Percentiles rank a stretch among this genome's conserved stretches.
Conservation (phyloP, 2,329 filamentous ascomycete genomes). For the Trichoderma sp. region DNA sequence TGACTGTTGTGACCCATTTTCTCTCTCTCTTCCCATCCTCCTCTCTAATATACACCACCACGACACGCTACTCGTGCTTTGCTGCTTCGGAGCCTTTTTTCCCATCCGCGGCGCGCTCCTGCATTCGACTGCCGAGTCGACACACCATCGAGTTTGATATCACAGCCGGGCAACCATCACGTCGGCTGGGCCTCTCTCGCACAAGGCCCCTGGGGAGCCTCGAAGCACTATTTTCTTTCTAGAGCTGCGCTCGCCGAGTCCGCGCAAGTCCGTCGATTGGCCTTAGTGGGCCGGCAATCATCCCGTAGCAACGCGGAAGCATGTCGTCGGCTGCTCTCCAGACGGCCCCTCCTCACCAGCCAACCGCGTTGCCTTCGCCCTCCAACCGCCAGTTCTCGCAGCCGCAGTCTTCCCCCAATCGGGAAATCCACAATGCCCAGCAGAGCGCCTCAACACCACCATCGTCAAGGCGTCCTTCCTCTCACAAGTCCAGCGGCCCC, state of each 20-base stretch:
- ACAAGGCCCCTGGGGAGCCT: background rate
- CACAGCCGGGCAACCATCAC: background rate
- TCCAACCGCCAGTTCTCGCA: slow-evolving; percentile 58
- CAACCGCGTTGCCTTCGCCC: slow-evolving; percentile 53
- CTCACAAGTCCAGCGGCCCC: slow-evolving; percentile 57
- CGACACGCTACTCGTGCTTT: slow-evolving; percentile 7
- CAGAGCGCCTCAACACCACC: slow-evolving; percentile 54
- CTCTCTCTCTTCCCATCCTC: slow-evolving; percentile 3
- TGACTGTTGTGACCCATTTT: slow-evolving; percentile 5
- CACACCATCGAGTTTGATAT: background rate
- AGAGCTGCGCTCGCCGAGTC: slow-evolving; percentile 1
- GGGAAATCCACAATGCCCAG: slow-evolving; percentile 62
- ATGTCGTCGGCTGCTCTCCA: slow-evolving; percentile 65
- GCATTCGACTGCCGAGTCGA: slow-evolving; percentile 1
- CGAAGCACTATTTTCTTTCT: background rate
- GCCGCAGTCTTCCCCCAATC: slow-evolving; percentile 55
- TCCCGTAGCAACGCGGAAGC: slow-evolving; percentile 35
- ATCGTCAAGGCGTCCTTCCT: slow-evolving; percentile 56
- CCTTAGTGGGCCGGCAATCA: slow-evolving; percentile 23
- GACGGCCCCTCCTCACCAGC: slow-evolving; percentile 60
- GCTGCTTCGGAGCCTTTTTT: slow-evolving; percentile 4
- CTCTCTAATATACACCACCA: slow-evolving; percentile 13
- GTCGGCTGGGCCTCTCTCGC: background rate
- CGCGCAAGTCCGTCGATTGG: slow-evolving; percentile 13
- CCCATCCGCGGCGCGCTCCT: slow-evolving; percentile 11